phyloP scores from a whole-genome alignment of 495 filamentous ascomycete species.

The Diplogelasinospora grovesii region DNA sequence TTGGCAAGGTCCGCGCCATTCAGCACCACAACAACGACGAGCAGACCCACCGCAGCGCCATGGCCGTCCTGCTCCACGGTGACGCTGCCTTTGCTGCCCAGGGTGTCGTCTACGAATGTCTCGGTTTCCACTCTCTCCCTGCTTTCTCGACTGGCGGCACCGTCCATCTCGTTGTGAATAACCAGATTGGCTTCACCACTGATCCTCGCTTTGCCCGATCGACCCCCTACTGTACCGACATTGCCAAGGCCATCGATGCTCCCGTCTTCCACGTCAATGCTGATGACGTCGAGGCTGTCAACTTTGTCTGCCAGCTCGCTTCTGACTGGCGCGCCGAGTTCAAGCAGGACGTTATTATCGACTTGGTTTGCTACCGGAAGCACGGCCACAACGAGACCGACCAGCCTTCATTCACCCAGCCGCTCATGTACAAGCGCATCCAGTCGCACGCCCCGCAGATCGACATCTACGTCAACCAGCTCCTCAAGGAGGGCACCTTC shows the following conservation, averaged over 20 bases:
- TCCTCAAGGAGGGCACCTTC: slow-evolving; percentile 85
- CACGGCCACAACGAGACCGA: slow-evolving; percentile 99
- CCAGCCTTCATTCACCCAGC: slow-evolving; percentile 99
- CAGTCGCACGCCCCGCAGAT: slow-evolving; percentile 70
- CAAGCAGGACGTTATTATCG: slow-evolving; percentile 94
- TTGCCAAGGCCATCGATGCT: slow-evolving; percentile 96
- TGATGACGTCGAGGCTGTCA: slow-evolving; percentile 95
- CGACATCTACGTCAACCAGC: slow-evolving; percentile 80
- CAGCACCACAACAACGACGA: slow-evolving; percentile 99
- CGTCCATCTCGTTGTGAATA: slow-evolving; percentile 96
- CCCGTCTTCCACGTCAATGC: slow-evolving; percentile 99
- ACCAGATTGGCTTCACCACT: slow-evolving; percentile 99
- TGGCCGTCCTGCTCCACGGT: slow-evolving; percentile 93
- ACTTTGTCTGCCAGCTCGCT: slow-evolving; percentile 94
- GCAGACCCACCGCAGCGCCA: slow-evolving; percentile 74
- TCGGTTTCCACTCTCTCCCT: slow-evolving; percentile 93
- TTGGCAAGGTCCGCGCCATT: slow-evolving; percentile 95
- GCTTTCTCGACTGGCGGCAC: slow-evolving; percentile 96
- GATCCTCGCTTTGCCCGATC: slow-evolving; percentile 95
- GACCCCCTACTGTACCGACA: slow-evolving; percentile 97
- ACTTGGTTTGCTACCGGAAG: slow-evolving; percentile 98
- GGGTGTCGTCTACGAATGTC: slow-evolving; percentile 95
- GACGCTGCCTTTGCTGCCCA: slow-evolving; percentile 95
- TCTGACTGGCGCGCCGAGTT: slow-evolving; percentile 97
- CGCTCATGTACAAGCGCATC: slow-evolving; percentile 98